These are phyloP conservation scores for Erodium maritimum DNA, from an alignment of 345 rosid species.

Conservation along the genomic window DNA sequence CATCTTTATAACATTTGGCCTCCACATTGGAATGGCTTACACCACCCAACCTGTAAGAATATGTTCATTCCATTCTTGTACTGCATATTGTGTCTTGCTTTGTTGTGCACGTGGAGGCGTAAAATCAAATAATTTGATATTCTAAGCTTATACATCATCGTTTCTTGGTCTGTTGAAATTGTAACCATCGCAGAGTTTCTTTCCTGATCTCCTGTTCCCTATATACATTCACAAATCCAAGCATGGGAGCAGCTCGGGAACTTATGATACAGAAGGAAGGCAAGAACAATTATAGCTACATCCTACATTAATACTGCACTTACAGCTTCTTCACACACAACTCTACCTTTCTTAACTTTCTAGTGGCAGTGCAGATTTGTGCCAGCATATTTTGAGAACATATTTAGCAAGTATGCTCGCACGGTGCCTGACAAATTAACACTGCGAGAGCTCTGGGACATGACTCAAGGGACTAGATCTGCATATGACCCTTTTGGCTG, in stretches of 20 bases:
- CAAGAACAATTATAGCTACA: slow-evolving; percentile 2
- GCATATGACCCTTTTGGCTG: slow-evolving; percentile 58
- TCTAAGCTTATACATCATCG: neutral
- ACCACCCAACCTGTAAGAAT: slow-evolving; percentile 49
- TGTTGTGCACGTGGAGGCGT: no score
- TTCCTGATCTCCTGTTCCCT: slow-evolving; percentile 68
- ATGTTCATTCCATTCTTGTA: neutral
- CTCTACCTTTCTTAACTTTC: neutral
- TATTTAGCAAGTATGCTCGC: slow-evolving; percentile 63
- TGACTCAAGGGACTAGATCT: slow-evolving; percentile 60
- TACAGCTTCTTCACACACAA: neutral
- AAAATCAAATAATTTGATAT: no score
- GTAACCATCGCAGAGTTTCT: slow-evolving; percentile 41
- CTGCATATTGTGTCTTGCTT: neutral
- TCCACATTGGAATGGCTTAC: slow-evolving; percentile 46
- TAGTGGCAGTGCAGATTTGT: slow-evolving; percentile 25
- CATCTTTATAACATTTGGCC: slow-evolving; percentile 28
- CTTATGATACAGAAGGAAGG: slow-evolving; percentile 79
- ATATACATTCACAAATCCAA: slow-evolving; percentile 61
- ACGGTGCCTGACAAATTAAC: slow-evolving; percentile 54
- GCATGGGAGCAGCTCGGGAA: slow-evolving; percentile 62
- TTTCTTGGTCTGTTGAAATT: neutral
- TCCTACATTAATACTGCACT: neutral
- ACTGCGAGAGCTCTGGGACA: slow-evolving; percentile 53
- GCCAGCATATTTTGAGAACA: slow-evolving; percentile 50